Evolutionary conservation across 495 filamentous ascomycete genomes (phyloP).

Genomic region (Neurospora tetrasperma): DNA sequence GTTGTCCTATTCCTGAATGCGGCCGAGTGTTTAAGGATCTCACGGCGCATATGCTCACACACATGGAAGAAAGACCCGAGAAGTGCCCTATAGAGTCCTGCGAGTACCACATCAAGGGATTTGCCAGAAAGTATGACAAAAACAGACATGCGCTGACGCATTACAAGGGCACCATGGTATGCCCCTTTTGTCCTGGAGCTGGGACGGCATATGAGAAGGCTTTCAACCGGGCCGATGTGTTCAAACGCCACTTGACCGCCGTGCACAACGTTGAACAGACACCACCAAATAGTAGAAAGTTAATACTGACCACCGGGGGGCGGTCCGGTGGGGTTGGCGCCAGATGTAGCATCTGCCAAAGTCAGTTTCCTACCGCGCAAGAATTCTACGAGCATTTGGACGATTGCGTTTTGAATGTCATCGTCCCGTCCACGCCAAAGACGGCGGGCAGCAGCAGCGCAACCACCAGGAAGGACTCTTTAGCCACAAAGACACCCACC

Average conservation of each 20-base stretch:
- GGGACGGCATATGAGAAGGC: slow-evolving; percentile 93
- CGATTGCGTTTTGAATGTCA: slow-evolving; percentile 92
- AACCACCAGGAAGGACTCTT: slow-evolving; percentile 20
- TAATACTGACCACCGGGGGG: slow-evolving; percentile 18
- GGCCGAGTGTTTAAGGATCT: slow-evolving; percentile 88
- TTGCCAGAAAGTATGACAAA: slow-evolving; percentile 97
- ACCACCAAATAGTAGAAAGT: slow-evolving; percentile 85
- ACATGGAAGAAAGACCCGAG: slow-evolving; percentile 85
- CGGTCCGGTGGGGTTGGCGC: slow-evolving; percentile 53
- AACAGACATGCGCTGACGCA: slow-evolving; percentile 97
- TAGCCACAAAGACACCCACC: slow-evolving; percentile 17
- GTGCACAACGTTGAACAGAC: slow-evolving; percentile 94
- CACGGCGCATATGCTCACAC: slow-evolving; percentile 93
- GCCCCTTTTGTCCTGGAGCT: slow-evolving; percentile 89
- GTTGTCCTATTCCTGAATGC: slow-evolving; percentile 77
- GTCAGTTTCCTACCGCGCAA: slow-evolving; percentile 82
- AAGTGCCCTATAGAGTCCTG: slow-evolving; percentile 94
- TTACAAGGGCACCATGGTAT: slow-evolving; percentile 99
- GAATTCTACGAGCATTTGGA: slow-evolving; percentile 99
- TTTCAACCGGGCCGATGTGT: slow-evolving; percentile 97
- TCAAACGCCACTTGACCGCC: slow-evolving; percentile 92
- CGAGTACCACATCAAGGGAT: slow-evolving; percentile 92
- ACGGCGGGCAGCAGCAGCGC: slow-evolving; percentile 14
- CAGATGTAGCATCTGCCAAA: slow-evolving; percentile 91
- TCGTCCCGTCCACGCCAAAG: slow-evolving; percentile 75